Evolutionary conservation across 1,139 yeast genomes (phyloP), one percentile per base, ranked within the genome.

Genomic region (Protomyces inouyei): DNA sequence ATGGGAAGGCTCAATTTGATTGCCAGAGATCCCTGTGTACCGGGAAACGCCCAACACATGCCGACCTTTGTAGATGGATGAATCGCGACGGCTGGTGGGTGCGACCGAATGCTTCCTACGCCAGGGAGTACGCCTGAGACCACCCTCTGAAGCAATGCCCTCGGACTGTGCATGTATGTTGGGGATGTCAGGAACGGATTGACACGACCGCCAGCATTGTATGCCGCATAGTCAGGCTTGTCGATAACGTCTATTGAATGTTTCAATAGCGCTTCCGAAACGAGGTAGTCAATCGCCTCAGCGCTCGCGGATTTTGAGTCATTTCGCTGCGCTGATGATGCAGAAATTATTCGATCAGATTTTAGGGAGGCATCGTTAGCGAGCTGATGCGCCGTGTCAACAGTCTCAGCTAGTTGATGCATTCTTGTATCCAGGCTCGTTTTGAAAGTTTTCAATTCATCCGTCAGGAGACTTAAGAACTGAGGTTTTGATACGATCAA

Each of bases 31-130:
- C 77, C 78, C 14, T 64, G 48, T 2, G 66, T 60, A 0, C 78
- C 77, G 10, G 71, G 68, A 60, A 76, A 72, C 28, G 78, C 74
- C 78, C 78, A 76, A 67, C 78, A 76, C 56, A 69, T 69, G 4
- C 77, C 78, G 1, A 71, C 69, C 14, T 70, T 67, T 21, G 67
- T 66, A 2, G 70, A 71, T 2, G 72, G 68, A 32, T 67, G 66
- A 14, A 75, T 68, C 2, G 75, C 76, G 38, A 68, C 70, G 38
- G 69, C 71, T 9, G 75, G 73, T 5, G 70, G 68, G 48, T 72
- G 66, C 10, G 72, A 67, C 25, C 66, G 64, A 53, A 69, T 66
- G 6, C 69, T 68, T 5, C 73, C 73, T 43, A 72, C 65, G 28
- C 73, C 74, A 43, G 68, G 67, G 9, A 66, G 55, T 32, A 52